Conservation (phyloP, 2,329 filamentous ascomycete species). For the Plenodomus biglobosus region DNA sequence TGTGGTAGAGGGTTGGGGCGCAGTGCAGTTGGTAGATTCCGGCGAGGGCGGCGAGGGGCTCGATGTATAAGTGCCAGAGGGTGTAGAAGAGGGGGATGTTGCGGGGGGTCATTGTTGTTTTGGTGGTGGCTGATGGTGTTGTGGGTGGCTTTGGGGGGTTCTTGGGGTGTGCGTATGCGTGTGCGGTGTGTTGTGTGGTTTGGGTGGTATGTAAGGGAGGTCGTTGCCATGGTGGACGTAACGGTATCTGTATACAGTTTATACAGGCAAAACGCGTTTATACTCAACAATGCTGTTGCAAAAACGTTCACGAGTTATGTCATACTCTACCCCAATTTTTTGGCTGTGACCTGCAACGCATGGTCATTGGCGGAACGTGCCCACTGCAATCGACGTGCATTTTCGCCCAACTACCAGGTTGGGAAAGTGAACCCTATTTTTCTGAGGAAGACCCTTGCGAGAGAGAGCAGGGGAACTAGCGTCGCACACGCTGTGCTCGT, state of each 20-base stretch:
- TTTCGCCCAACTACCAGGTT: conserved; percentile 7
- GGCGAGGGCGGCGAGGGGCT: conserved; percentile 58
- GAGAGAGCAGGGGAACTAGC: no score
- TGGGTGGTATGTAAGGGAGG: background rate
- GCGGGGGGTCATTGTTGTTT: conserved; percentile 15
- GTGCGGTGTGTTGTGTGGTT: background rate
- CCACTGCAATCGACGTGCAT: conserved; percentile 7
- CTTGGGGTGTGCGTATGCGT: background rate
- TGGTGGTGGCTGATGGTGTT: background rate
- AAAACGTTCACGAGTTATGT: no score
- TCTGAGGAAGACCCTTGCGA: no score
- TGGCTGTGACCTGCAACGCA: no score
- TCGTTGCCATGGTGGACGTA: no score
- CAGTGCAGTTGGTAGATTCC: conserved; percentile 57
- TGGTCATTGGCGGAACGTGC: conserved; percentile 16
- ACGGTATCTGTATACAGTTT: no score
- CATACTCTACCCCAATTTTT: no score
- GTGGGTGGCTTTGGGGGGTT: background rate
- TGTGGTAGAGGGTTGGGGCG: conserved; percentile 59
- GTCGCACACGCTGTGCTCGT: no score
- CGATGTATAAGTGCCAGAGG: conserved; percentile 73
- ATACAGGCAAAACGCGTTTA: no score
- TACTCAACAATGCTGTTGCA: no score
- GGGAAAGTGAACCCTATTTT: no score
- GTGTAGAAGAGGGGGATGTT: conserved; percentile 61